A percentile compares a stretch with the other conserved stretches of the same genome.
Conservation (phyloP, 768 basidiomycete genomes). For the Lanmaoa pseudosensibilis region DNA sequence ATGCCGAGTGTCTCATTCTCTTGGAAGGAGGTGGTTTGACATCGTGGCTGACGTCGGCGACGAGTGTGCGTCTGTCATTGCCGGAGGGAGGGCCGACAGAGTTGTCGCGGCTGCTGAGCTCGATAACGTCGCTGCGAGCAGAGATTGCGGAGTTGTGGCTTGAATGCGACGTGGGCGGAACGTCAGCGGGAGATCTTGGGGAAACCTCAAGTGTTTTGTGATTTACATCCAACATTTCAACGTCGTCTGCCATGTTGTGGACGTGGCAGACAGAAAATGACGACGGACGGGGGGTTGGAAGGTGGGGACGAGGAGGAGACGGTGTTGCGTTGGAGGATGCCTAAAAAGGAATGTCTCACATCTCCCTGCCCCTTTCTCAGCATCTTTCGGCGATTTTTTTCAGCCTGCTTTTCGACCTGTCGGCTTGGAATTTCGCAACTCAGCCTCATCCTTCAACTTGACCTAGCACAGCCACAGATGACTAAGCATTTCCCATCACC, state of each 20-base stretch:
- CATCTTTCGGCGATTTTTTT: constrained; percentile 30
- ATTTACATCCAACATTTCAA: constrained; percentile 29
- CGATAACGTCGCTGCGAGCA: constrained; percentile 26
- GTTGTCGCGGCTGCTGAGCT: constrained; percentile 32
- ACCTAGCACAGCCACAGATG: constrained; percentile 19
- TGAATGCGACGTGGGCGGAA: constrained; percentile 11
- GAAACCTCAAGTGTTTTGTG: background rate
- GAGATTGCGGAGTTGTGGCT: constrained; percentile 21
- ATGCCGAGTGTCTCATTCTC: constrained; percentile 29
- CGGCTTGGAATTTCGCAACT: constrained; percentile 29
- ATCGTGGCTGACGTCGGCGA: constrained; percentile 21
- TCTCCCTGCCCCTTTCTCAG: constrained; percentile 28
- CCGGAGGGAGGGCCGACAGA: constrained; percentile 20
- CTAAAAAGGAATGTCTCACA: constrained; percentile 39
- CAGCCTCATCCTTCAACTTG: background rate
- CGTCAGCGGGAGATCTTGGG: constrained; percentile 7
- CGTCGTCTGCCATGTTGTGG: constrained; percentile 27
- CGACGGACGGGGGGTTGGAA: constrained; percentile 10
- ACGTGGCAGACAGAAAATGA: background rate
- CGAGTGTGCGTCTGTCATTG: constrained; percentile 11
- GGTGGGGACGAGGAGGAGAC: constrained; percentile 29
- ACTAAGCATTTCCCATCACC: constrained; percentile 28
- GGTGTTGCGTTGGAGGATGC: constrained; percentile 35
- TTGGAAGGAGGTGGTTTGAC: constrained; percentile 31
- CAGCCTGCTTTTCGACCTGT: constrained; percentile 22